These are phyloP conservation scores for Eutrema heterophyllum DNA, from an alignment of 345 rosid genomes.

Conservation along the genomic window DNA sequence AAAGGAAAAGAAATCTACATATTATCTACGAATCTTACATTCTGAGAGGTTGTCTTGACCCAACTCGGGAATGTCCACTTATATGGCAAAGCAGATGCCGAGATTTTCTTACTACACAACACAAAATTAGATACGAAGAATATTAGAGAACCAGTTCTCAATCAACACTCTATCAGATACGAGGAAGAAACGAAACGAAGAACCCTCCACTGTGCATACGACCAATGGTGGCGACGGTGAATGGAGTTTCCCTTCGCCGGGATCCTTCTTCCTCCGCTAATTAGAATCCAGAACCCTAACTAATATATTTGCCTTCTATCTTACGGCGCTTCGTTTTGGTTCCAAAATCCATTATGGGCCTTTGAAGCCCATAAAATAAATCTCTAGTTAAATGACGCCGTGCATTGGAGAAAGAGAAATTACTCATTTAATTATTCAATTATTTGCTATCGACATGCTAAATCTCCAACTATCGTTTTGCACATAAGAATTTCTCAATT, in stretches of 20 bases:
- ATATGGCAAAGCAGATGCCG: conserved; percentile 55
- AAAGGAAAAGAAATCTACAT: too few species aligned
- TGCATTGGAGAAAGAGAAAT: not conserved
- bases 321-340: not conserved
- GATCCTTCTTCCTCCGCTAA: not conserved
- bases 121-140: not conserved
- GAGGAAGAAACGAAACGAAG: not conserved
- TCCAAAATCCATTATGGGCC: not conserved
- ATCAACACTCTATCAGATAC: not conserved
- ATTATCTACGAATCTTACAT: not conserved
- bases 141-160: not conserved
- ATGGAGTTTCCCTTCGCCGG: not conserved
- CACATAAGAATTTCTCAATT: too few species aligned
- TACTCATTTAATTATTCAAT: too few species aligned
- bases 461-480: too few species aligned
- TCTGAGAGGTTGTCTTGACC: too few species aligned
- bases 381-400: not conserved
- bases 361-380: not conserved
- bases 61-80: conserved; percentile 44
- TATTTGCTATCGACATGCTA: too few species aligned
- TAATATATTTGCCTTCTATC: not conserved
- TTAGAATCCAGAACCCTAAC: not conserved
- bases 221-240: conserved; percentile 37
- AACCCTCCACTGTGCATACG: conserved; percentile 57
- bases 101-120: conserved; percentile 47